Evolutionary conservation across 108 stramenopile genomes (phyloP).

Genomic region (Epithemia pelagica): DNA sequence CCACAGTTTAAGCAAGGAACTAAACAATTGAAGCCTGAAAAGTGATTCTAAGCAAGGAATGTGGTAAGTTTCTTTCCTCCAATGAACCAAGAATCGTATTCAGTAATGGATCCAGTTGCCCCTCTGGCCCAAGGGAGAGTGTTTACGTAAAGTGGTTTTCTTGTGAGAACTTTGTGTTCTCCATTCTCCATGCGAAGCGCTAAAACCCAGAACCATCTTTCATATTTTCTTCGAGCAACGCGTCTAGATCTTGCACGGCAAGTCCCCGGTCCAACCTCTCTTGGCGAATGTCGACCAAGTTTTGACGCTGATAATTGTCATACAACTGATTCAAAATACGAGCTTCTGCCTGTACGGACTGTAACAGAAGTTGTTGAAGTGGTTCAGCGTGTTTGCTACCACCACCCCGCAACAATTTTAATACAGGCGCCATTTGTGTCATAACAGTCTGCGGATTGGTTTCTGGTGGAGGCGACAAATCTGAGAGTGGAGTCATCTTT

Average conservation of each 20-base stretch:
- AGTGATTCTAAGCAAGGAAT: no score
- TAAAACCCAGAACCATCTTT: background rate
- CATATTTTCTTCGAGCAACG: background rate
- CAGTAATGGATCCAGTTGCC: no score
- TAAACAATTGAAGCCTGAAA: no score
- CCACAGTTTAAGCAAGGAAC: no score
- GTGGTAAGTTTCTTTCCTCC: no score
- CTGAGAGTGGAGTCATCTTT: slow-evolving; percentile 32
- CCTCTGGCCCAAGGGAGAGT: no score
- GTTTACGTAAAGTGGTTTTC: no score
- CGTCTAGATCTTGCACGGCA: slow-evolving; percentile 36
- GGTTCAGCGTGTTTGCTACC: slow-evolving; percentile 11
- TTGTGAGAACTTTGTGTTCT: no score
- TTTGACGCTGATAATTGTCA: slow-evolving; percentile 31
- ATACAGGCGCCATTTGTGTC: slow-evolving; percentile 31
- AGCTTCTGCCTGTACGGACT: slow-evolving; percentile 56
- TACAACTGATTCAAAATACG: slow-evolving; percentile 41
- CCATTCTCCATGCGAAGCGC: no score
- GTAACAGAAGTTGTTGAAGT: slow-evolving; percentile 51
- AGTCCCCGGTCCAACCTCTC: slow-evolving; percentile 42
- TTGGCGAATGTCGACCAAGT: slow-evolving; percentile 35
- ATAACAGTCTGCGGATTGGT: slow-evolving; percentile 47
- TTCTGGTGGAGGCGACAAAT: slow-evolving; percentile 45
- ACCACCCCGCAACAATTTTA: slow-evolving; percentile 25
- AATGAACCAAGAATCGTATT: no score